A percentile compares a stretch with the other conserved stretches of the same genome.
Evolutionary conservation across 441 rosid species (phyloP).

Genomic region (Adansonia rubrostipa): DNA sequence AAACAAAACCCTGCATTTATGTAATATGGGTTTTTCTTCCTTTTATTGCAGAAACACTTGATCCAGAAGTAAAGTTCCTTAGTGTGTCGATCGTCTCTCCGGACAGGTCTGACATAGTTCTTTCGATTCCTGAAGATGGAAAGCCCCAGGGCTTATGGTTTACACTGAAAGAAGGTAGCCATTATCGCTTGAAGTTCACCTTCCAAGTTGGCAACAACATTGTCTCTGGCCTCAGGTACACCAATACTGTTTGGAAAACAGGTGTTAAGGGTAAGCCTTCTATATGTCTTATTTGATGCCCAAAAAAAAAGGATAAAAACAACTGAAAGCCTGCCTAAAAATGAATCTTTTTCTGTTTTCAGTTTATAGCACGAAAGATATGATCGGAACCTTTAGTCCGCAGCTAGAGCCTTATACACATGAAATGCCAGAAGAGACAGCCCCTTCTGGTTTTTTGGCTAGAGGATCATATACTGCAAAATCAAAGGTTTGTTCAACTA

Average conservation of each 20-base stretch:
- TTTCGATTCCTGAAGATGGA: slow-evolving; percentile 60
- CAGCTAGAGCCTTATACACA: background rate
- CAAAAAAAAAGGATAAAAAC: background rate
- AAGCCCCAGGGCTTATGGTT: slow-evolving; percentile 73
- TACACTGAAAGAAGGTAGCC: slow-evolving; percentile 88
- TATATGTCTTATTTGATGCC: slow-evolving; percentile 15
- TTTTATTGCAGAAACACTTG: slow-evolving; percentile 1
- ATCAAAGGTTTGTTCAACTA: slow-evolving; percentile 51
- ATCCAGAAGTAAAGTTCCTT: slow-evolving; percentile 2
- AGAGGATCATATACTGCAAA: slow-evolving; percentile 71
- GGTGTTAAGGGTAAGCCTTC: slow-evolving; percentile 63
- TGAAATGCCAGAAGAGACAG: slow-evolving; percentile 2
- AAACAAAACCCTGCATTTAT: slow-evolving; percentile 17
- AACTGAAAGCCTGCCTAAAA: background rate
- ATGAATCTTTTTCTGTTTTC: slow-evolving; percentile 18
- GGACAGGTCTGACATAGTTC: slow-evolving; percentile 37
- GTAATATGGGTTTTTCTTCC: background rate
- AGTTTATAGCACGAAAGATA: slow-evolving; percentile 60
- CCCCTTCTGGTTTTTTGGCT: background rate
- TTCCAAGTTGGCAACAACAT: slow-evolving; percentile 80
- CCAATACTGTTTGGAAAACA: slow-evolving; percentile 81
- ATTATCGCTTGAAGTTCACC: slow-evolving; percentile 65
- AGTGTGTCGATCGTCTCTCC: background rate
- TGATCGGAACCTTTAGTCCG: slow-evolving; percentile 4
- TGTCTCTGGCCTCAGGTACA: slow-evolving; percentile 81